Conservation (phyloP, 1,139 yeast species). For the Zygoascus hellenicus region DNA sequence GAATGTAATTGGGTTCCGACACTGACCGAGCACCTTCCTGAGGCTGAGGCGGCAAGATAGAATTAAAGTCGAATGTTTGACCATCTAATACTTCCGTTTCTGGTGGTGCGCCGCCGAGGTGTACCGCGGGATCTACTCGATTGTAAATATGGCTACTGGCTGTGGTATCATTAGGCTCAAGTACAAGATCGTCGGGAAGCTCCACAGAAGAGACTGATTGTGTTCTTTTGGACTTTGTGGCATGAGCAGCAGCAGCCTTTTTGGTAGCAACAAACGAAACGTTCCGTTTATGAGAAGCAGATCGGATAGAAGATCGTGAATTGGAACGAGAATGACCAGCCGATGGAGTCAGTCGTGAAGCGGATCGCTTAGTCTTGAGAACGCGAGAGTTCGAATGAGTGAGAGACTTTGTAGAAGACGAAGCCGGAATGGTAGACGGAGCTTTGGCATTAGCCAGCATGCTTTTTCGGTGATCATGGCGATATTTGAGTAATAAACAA, state of each 20-base stretch:
- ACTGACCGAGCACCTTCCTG: constrained; percentile 2
- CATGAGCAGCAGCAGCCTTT: constrained; percentile 2
- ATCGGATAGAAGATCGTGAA: constrained; percentile 18
- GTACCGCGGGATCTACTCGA: neutral
- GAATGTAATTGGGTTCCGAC: constrained; percentile 14
- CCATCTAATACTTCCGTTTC: neutral
- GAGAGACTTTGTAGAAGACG: constrained; percentile 1
- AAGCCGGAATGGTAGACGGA: constrained; percentile 2
- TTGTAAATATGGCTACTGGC: neutral
- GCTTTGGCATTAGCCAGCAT: constrained; percentile 8
- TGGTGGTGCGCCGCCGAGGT: neutral
- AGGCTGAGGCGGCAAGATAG: neutral
- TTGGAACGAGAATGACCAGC: constrained; percentile 20
- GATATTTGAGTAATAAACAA: constrained; percentile 71
- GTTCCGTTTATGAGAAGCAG: constrained; percentile 24
- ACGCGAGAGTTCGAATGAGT: neutral
- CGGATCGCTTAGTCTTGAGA: constrained; percentile 9
- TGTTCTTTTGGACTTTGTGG: constrained; percentile 2
- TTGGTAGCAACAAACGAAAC: constrained; percentile 17
- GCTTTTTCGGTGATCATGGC: constrained; percentile 60
- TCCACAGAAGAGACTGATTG: constrained; percentile 1
- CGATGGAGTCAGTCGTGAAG: neutral
- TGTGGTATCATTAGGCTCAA: neutral
- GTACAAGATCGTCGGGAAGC: neutral
- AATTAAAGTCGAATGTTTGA: neutral